A percentile compares a stretch with the other conserved stretches of the same genome.
Evolutionary conservation across 192 early-diverging fungal genomes (phyloP).

Genomic region (Entomortierella parvispora): DNA sequence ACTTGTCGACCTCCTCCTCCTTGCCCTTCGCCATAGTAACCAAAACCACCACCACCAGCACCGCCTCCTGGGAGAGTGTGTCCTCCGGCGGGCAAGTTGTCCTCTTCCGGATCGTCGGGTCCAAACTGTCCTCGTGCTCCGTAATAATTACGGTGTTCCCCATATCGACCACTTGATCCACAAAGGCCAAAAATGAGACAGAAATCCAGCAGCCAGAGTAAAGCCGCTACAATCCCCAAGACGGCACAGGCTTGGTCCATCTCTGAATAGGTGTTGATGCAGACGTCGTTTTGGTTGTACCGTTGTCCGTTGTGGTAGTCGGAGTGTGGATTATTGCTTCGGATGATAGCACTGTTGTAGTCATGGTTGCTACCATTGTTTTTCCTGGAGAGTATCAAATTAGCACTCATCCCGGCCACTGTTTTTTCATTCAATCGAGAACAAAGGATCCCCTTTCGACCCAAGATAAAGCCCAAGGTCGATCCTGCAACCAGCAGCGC

Average conservation of each 20-base stretch:
- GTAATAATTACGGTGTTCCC: not conserved
- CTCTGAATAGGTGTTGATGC: slow-evolving; percentile 22
- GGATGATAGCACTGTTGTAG: too few relatives aligned
- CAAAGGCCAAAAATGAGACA: slow-evolving; percentile 32
- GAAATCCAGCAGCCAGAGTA: slow-evolving; percentile 37
- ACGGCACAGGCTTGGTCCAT: slow-evolving; percentile 34
- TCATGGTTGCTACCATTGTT: too few relatives aligned
- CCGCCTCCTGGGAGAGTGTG: not conserved
- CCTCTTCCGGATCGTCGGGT: not conserved
- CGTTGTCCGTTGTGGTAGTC: slow-evolving; percentile 16
- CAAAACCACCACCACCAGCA: too few relatives aligned
- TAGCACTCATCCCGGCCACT: not conserved
- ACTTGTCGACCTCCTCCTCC: too few relatives aligned
- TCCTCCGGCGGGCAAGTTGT: slow-evolving; percentile 7
- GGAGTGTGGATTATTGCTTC: too few relatives aligned
- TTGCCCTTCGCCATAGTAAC: not conserved
- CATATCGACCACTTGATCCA: slow-evolving; percentile 11
- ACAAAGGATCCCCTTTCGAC: slow-evolving; percentile 2
- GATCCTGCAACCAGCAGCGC: slow-evolving; percentile 15
- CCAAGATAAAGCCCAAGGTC: slow-evolving; percentile 12
- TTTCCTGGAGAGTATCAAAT: too few relatives aligned
- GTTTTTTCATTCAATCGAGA: not conserved
- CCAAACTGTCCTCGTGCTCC: not conserved
- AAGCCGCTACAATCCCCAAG: slow-evolving; percentile 16
- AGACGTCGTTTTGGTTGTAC: slow-evolving; percentile 9